Percentiles rank a stretch among this genome's conserved stretches.
These are phyloP conservation scores for Parascedosporium putredinis DNA, from an alignment of 2,329 filamentous ascomycete species.

Conservation along the genomic window DNA sequence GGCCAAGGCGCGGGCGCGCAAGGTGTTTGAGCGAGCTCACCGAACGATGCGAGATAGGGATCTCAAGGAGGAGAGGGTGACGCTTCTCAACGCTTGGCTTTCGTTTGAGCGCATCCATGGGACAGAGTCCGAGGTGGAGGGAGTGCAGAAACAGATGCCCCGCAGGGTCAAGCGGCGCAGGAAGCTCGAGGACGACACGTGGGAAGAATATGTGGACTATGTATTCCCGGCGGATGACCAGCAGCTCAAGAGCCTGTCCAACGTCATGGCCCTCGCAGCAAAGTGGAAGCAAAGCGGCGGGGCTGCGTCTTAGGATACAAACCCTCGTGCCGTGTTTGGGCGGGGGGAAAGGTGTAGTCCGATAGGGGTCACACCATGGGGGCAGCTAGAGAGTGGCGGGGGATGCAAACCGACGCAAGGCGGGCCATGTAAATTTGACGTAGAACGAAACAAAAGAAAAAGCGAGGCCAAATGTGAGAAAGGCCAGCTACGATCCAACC, in stretches of 20 bases:
- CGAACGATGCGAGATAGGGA: conserved; percentile 80
- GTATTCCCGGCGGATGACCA: conserved; percentile 94
- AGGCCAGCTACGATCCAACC: too few species aligned
- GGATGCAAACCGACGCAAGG: too few species aligned
- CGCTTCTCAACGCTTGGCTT: conserved; percentile 84
- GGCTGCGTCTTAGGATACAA: too few species aligned
- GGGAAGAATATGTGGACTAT: conserved; percentile 95
- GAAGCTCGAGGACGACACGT: conserved; percentile 82
- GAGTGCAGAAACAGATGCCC: conserved; percentile 88
- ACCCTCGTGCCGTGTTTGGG: too few species aligned
- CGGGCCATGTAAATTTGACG: too few species aligned
- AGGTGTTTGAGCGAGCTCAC: conserved; percentile 76
- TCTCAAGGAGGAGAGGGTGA: conserved; percentile 87
- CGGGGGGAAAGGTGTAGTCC: too few species aligned
- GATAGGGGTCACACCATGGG: too few species aligned
- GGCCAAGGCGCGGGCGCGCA: conserved; percentile 72
- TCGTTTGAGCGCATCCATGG: conserved; percentile 86
- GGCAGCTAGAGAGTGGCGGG: too few species aligned
- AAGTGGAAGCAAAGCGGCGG: conserved; percentile 67
- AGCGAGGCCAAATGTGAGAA: too few species aligned
- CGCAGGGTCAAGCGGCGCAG: conserved; percentile 85
- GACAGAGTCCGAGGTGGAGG: conserved; percentile 60
- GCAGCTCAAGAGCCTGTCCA: conserved; percentile 71
- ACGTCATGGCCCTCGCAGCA: conserved; percentile 74
- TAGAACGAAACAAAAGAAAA: too few species aligned